phyloP scores from a whole-genome alignment of 2,329 filamentous ascomycete genomes.

The Aspergillus luchuensis region DNA sequence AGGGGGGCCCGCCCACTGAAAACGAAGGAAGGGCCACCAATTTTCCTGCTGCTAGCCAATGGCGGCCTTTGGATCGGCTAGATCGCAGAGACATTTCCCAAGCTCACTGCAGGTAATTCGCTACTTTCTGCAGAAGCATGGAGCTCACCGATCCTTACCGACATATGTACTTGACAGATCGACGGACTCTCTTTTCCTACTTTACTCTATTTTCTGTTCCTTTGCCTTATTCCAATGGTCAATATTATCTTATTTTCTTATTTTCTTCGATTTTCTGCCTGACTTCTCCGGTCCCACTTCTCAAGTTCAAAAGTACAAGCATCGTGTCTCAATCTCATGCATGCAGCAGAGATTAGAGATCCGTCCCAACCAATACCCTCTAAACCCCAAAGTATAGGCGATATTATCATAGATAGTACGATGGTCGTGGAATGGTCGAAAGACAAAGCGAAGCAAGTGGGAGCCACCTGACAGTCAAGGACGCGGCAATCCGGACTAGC shows the following conservation, averaged over 20 bases:
- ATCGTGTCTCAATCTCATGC: neutral
- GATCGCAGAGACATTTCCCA: conserved; percentile 12
- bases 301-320: neutral
- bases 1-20: neutral
- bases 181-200: conserved; percentile 2
- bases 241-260: neutral
- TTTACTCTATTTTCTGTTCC: neutral
- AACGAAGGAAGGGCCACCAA: neutral
- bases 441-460: neutral
- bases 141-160: conserved; percentile 19
- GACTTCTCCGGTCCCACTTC: neutral
- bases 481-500: neutral
- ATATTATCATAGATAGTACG: neutral
- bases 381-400: neutral
- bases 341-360: neutral
- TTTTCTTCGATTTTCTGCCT: neutral
- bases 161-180: conserved; percentile 18
- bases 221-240: neutral
- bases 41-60: conserved; percentile 9
- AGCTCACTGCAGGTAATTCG: conserved; percentile 21
- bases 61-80: conserved; percentile 1
- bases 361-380: neutral
- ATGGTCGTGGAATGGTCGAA: neutral
- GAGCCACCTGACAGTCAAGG: neutral
- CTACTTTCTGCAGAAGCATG: conserved; percentile 16